phyloP scores from a whole-genome alignment of 164 flowering plant genomes.

The Vitis riparia region DNA sequence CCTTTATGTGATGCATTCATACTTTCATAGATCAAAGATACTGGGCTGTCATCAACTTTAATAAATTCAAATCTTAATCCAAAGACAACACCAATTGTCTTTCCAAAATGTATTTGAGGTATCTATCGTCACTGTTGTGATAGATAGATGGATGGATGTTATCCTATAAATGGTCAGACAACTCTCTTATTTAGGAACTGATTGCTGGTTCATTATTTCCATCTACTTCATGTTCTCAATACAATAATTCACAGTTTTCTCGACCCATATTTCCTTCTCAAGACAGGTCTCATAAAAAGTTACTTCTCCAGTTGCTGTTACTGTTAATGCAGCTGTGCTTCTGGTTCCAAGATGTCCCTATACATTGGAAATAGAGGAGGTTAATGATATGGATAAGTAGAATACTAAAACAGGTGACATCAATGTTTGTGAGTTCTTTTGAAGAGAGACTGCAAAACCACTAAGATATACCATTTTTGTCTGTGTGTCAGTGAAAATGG shows the following conservation, averaged over 20 bases:
- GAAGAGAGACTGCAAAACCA: neutral
- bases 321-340: slow-evolving; percentile 59
- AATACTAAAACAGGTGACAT: neutral
- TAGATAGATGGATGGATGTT: no score
- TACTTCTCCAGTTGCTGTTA: slow-evolving; percentile 40
- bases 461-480: slow-evolving; percentile 49
- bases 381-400: neutral
- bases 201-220: neutral
- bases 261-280: slow-evolving; percentile 58
- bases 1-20: no score
- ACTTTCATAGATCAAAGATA: no score
- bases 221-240: slow-evolving; percentile 23
- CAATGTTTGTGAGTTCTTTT: no score
- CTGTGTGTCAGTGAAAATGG: slow-evolving; percentile 52
- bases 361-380: neutral
- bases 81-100: no score
- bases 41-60: no score
- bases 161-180: neutral
- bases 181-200: slow-evolving; percentile 2
- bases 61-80: no score
- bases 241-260: slow-evolving; percentile 33
- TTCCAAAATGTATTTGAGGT: no score
- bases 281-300: slow-evolving; percentile 68
- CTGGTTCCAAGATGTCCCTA: slow-evolving; percentile 72
- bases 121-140: no score